A percentile compares a stretch with the other conserved stretches of the same genome.
These are phyloP conservation scores for Solioccasus polychromus DNA, from an alignment of 768 basidiomycete species.

Conservation along the genomic window DNA sequence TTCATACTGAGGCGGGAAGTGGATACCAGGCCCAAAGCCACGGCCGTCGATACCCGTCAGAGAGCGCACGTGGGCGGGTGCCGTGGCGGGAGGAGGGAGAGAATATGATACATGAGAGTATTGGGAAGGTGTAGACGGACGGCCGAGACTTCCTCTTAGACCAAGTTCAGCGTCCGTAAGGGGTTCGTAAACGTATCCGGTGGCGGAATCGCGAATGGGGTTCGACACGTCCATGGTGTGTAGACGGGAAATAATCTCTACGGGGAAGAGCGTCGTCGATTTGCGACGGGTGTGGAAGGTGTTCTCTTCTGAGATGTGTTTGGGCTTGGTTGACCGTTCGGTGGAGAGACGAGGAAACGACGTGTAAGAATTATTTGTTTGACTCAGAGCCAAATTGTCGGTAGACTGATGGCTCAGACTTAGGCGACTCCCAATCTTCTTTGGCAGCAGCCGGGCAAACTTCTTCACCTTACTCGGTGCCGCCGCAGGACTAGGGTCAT, in stretches of 20 bases:
- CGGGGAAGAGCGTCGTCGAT: slow-evolving; percentile 32
- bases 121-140: slow-evolving; percentile 16
- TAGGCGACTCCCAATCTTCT: slow-evolving; percentile 31
- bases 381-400: slow-evolving; percentile 25
- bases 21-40: not conserved
- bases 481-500: slow-evolving; percentile 18
- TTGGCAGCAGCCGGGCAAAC: slow-evolving; percentile 30
- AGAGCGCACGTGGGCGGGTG: slow-evolving; percentile 22
- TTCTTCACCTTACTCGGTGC: slow-evolving; percentile 24
- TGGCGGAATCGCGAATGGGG: slow-evolving; percentile 21
- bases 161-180: slow-evolving; percentile 31
- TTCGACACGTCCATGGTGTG: slow-evolving; percentile 31
- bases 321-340: slow-evolving; percentile 25
- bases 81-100: slow-evolving; percentile 1
- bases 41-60: slow-evolving; percentile 20
- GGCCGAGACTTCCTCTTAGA: slow-evolving; percentile 1
- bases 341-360: slow-evolving; percentile 23
- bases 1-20: slow-evolving; percentile 3
- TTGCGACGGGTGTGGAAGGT: slow-evolving; percentile 36
- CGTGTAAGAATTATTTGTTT: slow-evolving; percentile 23
- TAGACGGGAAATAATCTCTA: slow-evolving; percentile 25
- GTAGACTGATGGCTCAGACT: slow-evolving; percentile 24
- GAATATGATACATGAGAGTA: slow-evolving; percentile 11
- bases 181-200: slow-evolving; percentile 27
- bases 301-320: slow-evolving; percentile 28